Evolutionary conservation across 2,329 filamentous ascomycete species (phyloP).

Genomic region (Zasmidium citrigriseum): DNA sequence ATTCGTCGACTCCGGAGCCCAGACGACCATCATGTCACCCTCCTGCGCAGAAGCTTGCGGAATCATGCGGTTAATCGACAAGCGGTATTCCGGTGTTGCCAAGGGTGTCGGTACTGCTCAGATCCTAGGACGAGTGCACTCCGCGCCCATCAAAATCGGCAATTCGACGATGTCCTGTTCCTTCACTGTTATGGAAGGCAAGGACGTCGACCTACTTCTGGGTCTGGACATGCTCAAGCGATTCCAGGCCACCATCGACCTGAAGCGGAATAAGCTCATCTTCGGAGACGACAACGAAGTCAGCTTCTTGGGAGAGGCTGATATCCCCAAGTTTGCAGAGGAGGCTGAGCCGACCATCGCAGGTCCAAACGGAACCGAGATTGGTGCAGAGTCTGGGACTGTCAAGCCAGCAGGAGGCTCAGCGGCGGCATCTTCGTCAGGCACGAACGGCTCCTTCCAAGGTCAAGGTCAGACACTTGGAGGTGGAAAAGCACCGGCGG

Average conservation of each 20-base stretch:
- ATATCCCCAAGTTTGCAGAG: conserved; percentile 83
- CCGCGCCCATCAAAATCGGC: conserved; percentile 92
- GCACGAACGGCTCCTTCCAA: conserved; percentile 27
- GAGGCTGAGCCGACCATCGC: conserved; percentile 80
- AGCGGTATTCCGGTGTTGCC: conserved; percentile 86
- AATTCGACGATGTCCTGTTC: conserved; percentile 84
- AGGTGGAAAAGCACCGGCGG: conserved; percentile 16
- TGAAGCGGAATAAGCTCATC: conserved; percentile 78
- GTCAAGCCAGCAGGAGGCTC: conserved; percentile 58
- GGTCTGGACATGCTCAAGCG: conserved; percentile 96
- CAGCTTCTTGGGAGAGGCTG: conserved; percentile 85
- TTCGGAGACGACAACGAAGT: conserved; percentile 76
- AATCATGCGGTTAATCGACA: conserved; percentile 95
- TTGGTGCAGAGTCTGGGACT: conserved; percentile 80
- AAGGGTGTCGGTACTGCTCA: conserved; percentile 91
- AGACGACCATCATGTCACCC: conserved; percentile 98
- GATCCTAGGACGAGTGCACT: conserved; percentile 93
- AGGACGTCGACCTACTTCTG: conserved; percentile 88
- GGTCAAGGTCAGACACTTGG: conserved; percentile 36
- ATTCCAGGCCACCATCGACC: conserved; percentile 89
- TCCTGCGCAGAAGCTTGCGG: conserved; percentile 86
- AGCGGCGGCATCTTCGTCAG: conserved; percentile 32
- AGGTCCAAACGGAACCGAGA: conserved; percentile 84
- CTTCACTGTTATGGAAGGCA: conserved; percentile 99
- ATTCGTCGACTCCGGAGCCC: conserved; percentile 94